These are phyloP conservation scores for Dendrobium nobile DNA, from an alignment of 106 monocot genomes.

Conservation along the genomic window DNA sequence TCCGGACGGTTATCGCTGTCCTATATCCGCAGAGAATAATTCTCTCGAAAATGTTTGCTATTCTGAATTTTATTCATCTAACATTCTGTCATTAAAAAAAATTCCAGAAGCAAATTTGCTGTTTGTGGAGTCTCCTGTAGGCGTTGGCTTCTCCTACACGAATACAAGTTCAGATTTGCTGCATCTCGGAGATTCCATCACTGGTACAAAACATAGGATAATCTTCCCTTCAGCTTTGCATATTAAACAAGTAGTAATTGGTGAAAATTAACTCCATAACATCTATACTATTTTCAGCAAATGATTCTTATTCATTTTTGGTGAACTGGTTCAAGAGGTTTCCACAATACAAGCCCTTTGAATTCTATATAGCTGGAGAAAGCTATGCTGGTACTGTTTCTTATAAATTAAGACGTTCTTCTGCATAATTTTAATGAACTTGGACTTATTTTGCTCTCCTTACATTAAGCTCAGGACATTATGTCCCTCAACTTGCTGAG, in stretches of 20 bases:
- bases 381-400: slow-evolving; percentile 52
- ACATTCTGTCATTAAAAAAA: neutral
- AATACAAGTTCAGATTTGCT: slow-evolving; percentile 62
- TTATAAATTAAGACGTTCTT: neutral
- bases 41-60: too few species aligned
- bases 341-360: slow-evolving; percentile 56
- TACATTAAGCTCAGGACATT: slow-evolving; percentile 25
- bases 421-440: neutral
- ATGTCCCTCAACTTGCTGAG: slow-evolving; percentile 44
- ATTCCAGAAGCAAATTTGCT: slow-evolving; percentile 45
- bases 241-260: neutral
- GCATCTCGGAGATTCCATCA: slow-evolving; percentile 30
- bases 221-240: neutral
- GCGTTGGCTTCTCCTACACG: slow-evolving; percentile 75
- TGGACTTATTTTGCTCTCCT: neutral
- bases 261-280: neutral
- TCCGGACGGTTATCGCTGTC: too few species aligned
- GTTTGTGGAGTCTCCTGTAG: slow-evolving; percentile 71
- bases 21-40: too few species aligned
- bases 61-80: neutral
- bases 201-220: slow-evolving; percentile 17
- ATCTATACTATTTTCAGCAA: slow-evolving; percentile 20
- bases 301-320: slow-evolving; percentile 54
- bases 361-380: slow-evolving; percentile 69
- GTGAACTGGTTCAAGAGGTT: slow-evolving; percentile 74